phyloP scores from a whole-genome alignment of 345 rosid genomes.

The Dipteronia dyeriana region DNA sequence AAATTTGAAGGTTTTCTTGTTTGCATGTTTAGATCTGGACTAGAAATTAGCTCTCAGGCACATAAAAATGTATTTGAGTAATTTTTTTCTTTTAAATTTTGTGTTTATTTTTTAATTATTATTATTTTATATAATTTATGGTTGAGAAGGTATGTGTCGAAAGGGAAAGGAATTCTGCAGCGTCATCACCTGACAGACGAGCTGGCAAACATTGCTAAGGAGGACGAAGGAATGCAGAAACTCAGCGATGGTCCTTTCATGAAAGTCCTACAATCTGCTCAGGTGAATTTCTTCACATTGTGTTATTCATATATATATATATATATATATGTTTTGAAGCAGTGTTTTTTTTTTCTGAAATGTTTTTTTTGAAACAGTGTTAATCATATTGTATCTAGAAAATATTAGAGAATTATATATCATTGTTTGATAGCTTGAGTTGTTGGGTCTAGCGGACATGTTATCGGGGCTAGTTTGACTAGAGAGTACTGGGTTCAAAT shows the following conservation, averaged over 20 bases:
- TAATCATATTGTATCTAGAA: too few relatives aligned
- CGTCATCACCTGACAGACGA: slow-evolving; percentile 51
- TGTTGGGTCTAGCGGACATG: background rate
- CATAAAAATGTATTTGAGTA: background rate
- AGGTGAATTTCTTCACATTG: slow-evolving; percentile 26
- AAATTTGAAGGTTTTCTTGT: background rate
- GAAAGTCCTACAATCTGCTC: slow-evolving; percentile 46
- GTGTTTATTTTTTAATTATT: background rate
- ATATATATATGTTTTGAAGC: too few relatives aligned
- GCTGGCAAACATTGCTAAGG: slow-evolving; percentile 30
- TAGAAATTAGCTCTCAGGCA: background rate
- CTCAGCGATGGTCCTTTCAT: slow-evolving; percentile 42
- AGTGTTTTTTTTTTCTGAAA: too few relatives aligned
- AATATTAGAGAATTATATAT: too few relatives aligned
- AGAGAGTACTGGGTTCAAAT: background rate
- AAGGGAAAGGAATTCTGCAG: slow-evolving; percentile 56
- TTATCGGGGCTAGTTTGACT: background rate
- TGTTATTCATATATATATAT: too few relatives aligned
- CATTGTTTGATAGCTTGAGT: too few relatives aligned
- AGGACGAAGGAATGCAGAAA: slow-evolving; percentile 43
- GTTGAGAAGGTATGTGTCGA: slow-evolving; percentile 39
- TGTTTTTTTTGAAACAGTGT: too few relatives aligned
- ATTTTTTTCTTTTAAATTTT: background rate
- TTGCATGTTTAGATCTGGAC: slow-evolving; percentile 6
- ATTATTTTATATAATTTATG: slow-evolving; percentile 6